Base-by-base conservation (phyloP, 1,284 basidiomycete genomes). In the Cryptococcus sp. region DNA sequence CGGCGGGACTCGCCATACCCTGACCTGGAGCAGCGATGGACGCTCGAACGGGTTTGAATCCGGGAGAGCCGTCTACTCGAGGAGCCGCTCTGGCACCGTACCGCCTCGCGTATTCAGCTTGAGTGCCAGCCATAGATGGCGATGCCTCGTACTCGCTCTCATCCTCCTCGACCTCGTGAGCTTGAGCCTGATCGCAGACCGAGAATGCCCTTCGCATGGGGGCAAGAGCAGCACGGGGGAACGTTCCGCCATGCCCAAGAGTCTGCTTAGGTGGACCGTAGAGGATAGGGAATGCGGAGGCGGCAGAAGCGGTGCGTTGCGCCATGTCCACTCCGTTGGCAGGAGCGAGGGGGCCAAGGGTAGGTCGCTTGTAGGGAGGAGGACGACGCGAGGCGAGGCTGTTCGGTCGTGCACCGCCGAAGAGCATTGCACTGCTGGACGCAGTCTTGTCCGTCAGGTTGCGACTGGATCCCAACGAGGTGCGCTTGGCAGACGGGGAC, bases 151-250 rank as follows among this genome's bases (percentile, higher is more conserved):
- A 68, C 52, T 74, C 70, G 47, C 69, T 70, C 59, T 74, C 75
- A 45, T 72, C 72, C 31, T 74, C 72, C 42, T 64, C 72, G 47
- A 64, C 66, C 31, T 70, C 68, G 40, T 59, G 55, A 46, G 62
- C 62, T 47, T 53, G 57, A 38, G 65, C 60, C 56, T 75, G 76
- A 53, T 76, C 73, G 61, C 73, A 75, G 1, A 79, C 74, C 0
- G 79, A 79, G 59, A 68, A 74, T 2, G 77, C 76, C 41, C 79
- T 65, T 47, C 78, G 69, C 73, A 80, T 77, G 1, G 67, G 66
- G 4, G 70, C 69, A 22, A 60, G 54, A 13, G 60, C 57, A 1
- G 65, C 57, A 27, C 69, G 64, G 23, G 70, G 65, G 54, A 69
- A 71, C 5, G 65, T 65, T 13, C 65, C 67, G 1, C 57, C 54